These are phyloP conservation scores for Fusarium sp. DNA, from an alignment of 2,329 filamentous ascomycete species.

Conservation along the genomic window DNA sequence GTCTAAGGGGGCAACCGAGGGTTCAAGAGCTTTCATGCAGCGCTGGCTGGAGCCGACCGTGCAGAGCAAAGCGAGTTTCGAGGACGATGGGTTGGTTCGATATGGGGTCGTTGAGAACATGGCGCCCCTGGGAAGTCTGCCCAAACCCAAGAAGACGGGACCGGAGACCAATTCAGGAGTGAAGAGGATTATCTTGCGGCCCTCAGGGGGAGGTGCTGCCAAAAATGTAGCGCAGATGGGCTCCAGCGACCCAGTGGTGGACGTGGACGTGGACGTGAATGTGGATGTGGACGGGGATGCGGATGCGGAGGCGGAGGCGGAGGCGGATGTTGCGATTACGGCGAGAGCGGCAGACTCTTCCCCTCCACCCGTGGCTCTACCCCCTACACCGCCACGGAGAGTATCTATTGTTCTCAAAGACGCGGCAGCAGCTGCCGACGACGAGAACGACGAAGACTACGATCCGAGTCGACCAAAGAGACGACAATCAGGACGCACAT, in stretches of 20 bases:
- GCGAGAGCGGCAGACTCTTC: conserved; percentile 33
- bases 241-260: conserved; percentile 37
- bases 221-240: conserved; percentile 38
- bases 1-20: conserved; percentile 47
- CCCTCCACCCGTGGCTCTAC: conserved; percentile 34
- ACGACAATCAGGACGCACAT: conserved; percentile 47
- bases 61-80: conserved; percentile 74
- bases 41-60: conserved; percentile 68
- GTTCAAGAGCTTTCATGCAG: conserved; percentile 61
- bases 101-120: conserved; percentile 84
- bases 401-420: conserved; percentile 39
- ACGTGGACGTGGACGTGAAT: conserved; percentile 21
- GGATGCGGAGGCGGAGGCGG: conserved; percentile 29
- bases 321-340: conserved; percentile 34
- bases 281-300: background rate
- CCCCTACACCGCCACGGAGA: conserved; percentile 42
- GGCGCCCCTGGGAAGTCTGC: conserved; percentile 80
- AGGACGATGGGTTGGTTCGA: conserved; percentile 78
- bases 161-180: conserved; percentile 44
- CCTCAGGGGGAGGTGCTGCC: conserved; percentile 45
- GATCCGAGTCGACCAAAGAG: conserved; percentile 51
- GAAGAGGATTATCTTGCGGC: conserved; percentile 59
- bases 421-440: conserved; percentile 45
- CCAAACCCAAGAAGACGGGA: conserved; percentile 60
- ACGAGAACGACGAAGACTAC: conserved; percentile 57